These are phyloP conservation scores for Hortaea sp. DNA, from an alignment of 2,329 filamentous ascomycete genomes.

Conservation along the genomic window DNA sequence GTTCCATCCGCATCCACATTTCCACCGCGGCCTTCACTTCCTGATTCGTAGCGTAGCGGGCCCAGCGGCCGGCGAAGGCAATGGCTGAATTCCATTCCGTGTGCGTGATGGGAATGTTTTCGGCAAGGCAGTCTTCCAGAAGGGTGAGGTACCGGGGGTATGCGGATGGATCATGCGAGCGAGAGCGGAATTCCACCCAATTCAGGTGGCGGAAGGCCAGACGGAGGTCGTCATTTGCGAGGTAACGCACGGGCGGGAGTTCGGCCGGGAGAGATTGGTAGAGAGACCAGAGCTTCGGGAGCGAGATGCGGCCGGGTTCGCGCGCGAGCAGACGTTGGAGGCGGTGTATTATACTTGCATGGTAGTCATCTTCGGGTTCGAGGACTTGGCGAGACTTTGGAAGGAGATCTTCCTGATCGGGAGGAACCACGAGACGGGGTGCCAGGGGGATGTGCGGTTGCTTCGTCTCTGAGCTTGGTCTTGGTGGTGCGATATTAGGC, in stretches of 20 bases:
- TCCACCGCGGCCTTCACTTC: slow-evolving; percentile 61
- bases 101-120: slow-evolving; percentile 56
- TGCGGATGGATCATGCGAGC: slow-evolving; percentile 41
- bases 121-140: slow-evolving; percentile 69
- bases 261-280: slow-evolving; percentile 42
- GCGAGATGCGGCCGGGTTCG: slow-evolving; percentile 10
- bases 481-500: slow-evolving; percentile 5
- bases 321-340: slow-evolving; percentile 7
- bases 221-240: slow-evolving; percentile 46
- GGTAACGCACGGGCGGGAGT: slow-evolving; percentile 41
- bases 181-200: slow-evolving; percentile 41
- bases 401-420: slow-evolving; percentile 14
- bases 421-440: slow-evolving; percentile 19
- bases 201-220: slow-evolving; percentile 59
- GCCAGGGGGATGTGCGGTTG: slow-evolving; percentile 12
- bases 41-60: slow-evolving; percentile 45
- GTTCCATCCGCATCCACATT: slow-evolving; percentile 87
- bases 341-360: slow-evolving; percentile 10
- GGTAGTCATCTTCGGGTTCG: slow-evolving; percentile 13
- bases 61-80: slow-evolving; percentile 65
- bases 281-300: slow-evolving; percentile 36
- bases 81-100: slow-evolving; percentile 79
- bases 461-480: neutral
- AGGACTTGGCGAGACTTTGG: neutral
- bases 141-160: slow-evolving; percentile 79